Evolutionary conservation across 2,329 filamentous ascomycete genomes (phyloP).

Genomic region (Botrytis byssoidea): DNA sequence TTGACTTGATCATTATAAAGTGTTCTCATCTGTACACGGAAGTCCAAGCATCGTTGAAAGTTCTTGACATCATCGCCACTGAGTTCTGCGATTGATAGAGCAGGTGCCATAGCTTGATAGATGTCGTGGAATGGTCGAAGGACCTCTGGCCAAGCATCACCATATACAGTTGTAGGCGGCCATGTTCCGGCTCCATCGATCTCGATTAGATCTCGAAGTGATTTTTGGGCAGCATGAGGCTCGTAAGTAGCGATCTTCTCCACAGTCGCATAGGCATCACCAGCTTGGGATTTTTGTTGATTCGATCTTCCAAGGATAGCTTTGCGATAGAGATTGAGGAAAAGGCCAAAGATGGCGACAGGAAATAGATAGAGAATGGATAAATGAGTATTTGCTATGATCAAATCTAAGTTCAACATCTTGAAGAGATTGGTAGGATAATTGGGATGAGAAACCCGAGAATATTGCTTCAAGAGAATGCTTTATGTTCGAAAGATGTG

Average conservation of each 20-base stretch:
- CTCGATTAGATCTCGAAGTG: conserved; percentile 13
- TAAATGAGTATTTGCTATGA: conserved; percentile 8
- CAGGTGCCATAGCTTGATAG: conserved; percentile 36
- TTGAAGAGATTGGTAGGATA: neutral
- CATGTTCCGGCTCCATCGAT: conserved; percentile 32
- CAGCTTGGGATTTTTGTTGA: neutral
- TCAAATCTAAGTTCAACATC: neutral
- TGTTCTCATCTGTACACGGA: conserved; percentile 14
- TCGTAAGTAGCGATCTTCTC: neutral
- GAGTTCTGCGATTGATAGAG: conserved; percentile 29
- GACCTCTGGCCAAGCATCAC: conserved; percentile 33
- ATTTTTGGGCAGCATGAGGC: conserved; percentile 5
- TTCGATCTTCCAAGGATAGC: neutral
- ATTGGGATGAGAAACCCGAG: neutral
- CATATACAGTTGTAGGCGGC: conserved; percentile 31
- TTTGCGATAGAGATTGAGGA: conserved; percentile 5
- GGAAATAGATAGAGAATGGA: conserved; percentile 1
- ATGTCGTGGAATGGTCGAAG: conserved; percentile 39
- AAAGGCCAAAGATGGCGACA: conserved; percentile 1
- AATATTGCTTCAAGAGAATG: neutral
- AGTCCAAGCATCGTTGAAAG: conserved; percentile 20
- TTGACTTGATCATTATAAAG: conserved; percentile 18
- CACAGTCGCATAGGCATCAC: neutral
- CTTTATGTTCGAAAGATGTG: neutral
- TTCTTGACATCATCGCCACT: conserved; percentile 38